Evolutionary conservation across 495 filamentous ascomycete species (phyloP), one percentile per base, ranked within the genome.

Genomic region (Daldinia decipiens): DNA sequence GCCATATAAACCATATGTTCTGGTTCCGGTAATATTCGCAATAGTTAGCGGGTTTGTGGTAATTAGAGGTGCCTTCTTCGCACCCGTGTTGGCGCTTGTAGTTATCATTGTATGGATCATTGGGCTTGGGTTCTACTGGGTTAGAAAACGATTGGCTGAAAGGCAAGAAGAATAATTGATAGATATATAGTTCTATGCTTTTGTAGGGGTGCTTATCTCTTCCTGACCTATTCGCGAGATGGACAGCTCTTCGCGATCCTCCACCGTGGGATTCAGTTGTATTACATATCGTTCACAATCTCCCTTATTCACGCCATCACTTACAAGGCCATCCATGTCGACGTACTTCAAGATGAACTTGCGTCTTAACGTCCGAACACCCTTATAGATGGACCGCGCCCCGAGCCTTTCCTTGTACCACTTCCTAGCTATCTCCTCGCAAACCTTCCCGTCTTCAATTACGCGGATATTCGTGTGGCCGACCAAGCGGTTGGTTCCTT

Each of bases 21-120:
- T 82, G 17, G 75, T 87, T 29, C 86, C 86, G 0, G 53, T 79
- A 1, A 61, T 81, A 6, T 88, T 88, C 65, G 80, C 81, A 0
- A 45, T 83, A 11, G 83, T 87, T 3, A 87, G 83, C 67, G 83
- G 83, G 3, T 86, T 87, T 59, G 83, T 87, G 1, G 82, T 87
- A 0, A 76, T 86, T 1, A 77, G 86, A 5, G 86, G 86, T 1
- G 85, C 84, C 0, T 77, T 81, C 2, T 87, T 87, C 71, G 84
- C 83, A 5, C 86, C 85, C 2, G 65, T 81, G 1, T 81, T 84
- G n/a, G 82, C 85, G 0, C 61, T 76, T 2, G 72, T 86, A 12
- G 71, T 87, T 34, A 53, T 83, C 4, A 77, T 74, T 1, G 77
- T 87, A 1, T 86, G 84, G 85, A 36, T 63, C 0, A 39, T 84